Percentiles rank a stretch among this genome's conserved stretches.
Conservation (phyloP, 495 filamentous ascomycete genomes). For the Trichoderma erinaceum region DNA sequence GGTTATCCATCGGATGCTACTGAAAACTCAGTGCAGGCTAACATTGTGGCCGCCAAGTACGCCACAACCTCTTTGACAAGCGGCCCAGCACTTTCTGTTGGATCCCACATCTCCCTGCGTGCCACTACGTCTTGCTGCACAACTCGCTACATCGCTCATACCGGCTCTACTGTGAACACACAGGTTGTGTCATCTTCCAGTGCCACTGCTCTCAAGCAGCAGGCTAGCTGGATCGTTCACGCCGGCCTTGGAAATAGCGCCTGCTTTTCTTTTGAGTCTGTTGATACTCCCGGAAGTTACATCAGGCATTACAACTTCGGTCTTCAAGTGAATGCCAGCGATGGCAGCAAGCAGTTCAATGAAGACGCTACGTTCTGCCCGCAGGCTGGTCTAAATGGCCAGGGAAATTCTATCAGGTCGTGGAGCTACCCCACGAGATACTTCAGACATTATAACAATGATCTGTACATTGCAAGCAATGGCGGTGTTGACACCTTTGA, state of each 20-base stretch:
- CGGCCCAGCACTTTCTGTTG: slow-evolving; percentile 42
- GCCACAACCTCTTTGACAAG: slow-evolving; percentile 41
- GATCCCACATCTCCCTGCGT: slow-evolving; percentile 44
- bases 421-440: slow-evolving; percentile 54
- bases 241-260: slow-evolving; percentile 46
- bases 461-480: slow-evolving; percentile 44
- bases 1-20: slow-evolving; percentile 52
- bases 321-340: slow-evolving; percentile 41
- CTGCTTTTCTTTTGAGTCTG: slow-evolving; percentile 53
- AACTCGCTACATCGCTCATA: slow-evolving; percentile 46
- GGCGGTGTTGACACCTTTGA: slow-evolving; percentile 49
- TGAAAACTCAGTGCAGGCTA: slow-evolving; percentile 50
- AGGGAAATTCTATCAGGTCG: slow-evolving; percentile 43
- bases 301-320: slow-evolving; percentile 47
- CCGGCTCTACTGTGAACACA: slow-evolving; percentile 22
- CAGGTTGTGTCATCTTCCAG: slow-evolving; percentile 49
- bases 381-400: slow-evolving; percentile 38
- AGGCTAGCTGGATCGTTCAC: slow-evolving; percentile 50
- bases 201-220: slow-evolving; percentile 37
- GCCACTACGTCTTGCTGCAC: slow-evolving; percentile 34
- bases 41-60: slow-evolving; percentile 52
- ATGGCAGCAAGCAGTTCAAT: slow-evolving; percentile 45
- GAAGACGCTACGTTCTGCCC: slow-evolving; percentile 55
- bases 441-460: slow-evolving; percentile 46
- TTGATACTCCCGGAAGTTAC: slow-evolving; percentile 49